Conservation (phyloP, 2,329 filamentous ascomycete species). For the Aspergillus pseudonomiae region DNA sequence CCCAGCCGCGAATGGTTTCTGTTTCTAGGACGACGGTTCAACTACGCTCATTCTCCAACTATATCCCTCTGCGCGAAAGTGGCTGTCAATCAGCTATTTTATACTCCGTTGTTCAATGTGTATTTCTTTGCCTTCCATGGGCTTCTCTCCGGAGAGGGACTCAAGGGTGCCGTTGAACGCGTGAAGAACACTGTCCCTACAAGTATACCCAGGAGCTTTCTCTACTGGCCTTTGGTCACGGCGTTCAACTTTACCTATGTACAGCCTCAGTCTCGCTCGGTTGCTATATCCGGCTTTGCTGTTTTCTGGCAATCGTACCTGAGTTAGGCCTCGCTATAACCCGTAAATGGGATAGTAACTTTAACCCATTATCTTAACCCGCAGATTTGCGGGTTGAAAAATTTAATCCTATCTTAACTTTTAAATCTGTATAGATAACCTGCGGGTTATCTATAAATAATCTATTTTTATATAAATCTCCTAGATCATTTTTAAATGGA, state of each 20-base stretch:
- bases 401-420: too few relatives aligned
- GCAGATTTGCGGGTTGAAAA: too few relatives aligned
- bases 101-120: slow-evolving; percentile 5
- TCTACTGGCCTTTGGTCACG: slow-evolving; percentile 5
- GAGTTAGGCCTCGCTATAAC: too few relatives aligned
- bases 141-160: background rate
- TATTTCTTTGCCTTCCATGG: slow-evolving; percentile 4
- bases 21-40: slow-evolving; percentile 5
- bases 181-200: background rate
- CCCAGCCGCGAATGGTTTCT: slow-evolving; percentile 6
- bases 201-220: slow-evolving; percentile 5
- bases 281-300: background rate
- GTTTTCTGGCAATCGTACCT: slow-evolving; percentile 5
- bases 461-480: too few relatives aligned
- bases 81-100: background rate
- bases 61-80: slow-evolving; percentile 1
- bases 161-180: background rate
- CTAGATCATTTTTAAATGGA: too few relatives aligned
- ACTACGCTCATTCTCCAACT: background rate
- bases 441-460: too few relatives aligned
- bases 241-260: slow-evolving; percentile 6
- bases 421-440: too few relatives aligned
- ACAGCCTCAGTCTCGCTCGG: background rate
- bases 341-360: too few relatives aligned
- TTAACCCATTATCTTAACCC: too few relatives aligned